These are phyloP conservation scores for Paraurostyla sp. DNA, from an alignment of 73 alveolate species.

Conservation along the genomic window DNA sequence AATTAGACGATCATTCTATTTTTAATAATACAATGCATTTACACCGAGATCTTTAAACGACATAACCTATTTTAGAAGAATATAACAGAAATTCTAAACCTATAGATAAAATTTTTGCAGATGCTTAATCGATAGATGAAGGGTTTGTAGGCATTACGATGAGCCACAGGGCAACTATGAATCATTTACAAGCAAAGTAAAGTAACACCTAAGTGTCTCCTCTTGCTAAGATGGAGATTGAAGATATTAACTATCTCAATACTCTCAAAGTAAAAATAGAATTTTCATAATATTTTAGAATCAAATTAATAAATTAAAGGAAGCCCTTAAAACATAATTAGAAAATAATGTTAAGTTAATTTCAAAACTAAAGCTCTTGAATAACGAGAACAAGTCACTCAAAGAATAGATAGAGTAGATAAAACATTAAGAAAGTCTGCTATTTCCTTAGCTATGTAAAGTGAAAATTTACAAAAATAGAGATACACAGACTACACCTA, in stretches of 20 bases:
- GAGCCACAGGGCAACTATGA: not conserved
- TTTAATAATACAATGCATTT: too few relatives aligned
- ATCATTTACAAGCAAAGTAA: not conserved
- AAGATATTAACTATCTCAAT: slow-evolving; percentile 20
- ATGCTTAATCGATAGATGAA: not conserved
- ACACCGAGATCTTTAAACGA: too few relatives aligned
- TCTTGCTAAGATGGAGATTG: not conserved
- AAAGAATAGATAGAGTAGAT: not conserved
- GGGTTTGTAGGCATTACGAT: not conserved
- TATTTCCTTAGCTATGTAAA: not conserved
- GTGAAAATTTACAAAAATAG: slow-evolving; percentile 7
- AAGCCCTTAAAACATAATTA: not conserved
- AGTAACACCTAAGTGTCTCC: not conserved
- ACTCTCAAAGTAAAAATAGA: not conserved
- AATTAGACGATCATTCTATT: too few relatives aligned
- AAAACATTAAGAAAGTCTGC: not conserved
- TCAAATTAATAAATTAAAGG: not conserved
- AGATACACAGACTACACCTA: not conserved
- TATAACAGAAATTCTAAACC: not conserved
- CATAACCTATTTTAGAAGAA: too few relatives aligned
- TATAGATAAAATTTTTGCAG: not conserved
- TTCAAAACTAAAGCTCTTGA: not conserved
- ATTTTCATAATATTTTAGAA: not conserved
- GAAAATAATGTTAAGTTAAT: not conserved
- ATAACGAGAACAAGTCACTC: not conserved